Conservation (phyloP, 139 green algal species). For the Chlorella sp. region DNA sequence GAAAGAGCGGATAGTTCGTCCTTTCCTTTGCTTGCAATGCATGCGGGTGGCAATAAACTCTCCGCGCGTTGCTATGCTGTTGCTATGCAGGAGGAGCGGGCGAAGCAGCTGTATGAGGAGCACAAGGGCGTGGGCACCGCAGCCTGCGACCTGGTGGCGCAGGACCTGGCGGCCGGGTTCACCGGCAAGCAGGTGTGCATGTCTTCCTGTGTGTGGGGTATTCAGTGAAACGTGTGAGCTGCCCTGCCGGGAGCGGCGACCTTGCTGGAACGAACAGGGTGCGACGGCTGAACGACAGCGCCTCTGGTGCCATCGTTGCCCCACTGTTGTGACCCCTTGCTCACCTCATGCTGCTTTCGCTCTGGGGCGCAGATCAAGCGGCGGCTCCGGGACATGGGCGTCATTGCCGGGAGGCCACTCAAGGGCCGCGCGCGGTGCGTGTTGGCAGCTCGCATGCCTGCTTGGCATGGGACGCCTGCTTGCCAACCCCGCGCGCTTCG, state of each 20-base stretch:
- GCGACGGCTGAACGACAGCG: neutral
- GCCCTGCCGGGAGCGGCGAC: no score
- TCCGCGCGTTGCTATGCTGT: neutral
- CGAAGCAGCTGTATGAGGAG: conserved; percentile 28
- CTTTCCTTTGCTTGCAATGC: neutral
- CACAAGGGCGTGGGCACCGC: neutral
- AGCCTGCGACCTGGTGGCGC: conserved; percentile 2
- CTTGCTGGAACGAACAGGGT: no score
- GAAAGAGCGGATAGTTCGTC: neutral
- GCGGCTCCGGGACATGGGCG: conserved; percentile 10
- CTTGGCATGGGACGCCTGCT: neutral
- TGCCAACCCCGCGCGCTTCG: neutral
- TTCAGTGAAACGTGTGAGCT: no score
- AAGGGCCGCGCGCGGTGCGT: conserved; percentile 1
- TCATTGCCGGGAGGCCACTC: neutral
- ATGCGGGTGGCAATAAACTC: neutral
- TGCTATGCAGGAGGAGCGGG: conserved; percentile 23
- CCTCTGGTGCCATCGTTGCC: neutral
- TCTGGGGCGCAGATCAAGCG: conserved; percentile 4
- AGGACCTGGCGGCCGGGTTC: conserved; percentile 26
- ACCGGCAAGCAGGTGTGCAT: conserved; percentile 21
- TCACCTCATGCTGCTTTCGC: neutral
- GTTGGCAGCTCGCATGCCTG: neutral
- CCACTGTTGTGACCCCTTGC: neutral
- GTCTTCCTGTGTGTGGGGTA: neutral